phyloP scores from a whole-genome alignment of 306 rosid species.

The Astragalus glycyphyllos region DNA sequence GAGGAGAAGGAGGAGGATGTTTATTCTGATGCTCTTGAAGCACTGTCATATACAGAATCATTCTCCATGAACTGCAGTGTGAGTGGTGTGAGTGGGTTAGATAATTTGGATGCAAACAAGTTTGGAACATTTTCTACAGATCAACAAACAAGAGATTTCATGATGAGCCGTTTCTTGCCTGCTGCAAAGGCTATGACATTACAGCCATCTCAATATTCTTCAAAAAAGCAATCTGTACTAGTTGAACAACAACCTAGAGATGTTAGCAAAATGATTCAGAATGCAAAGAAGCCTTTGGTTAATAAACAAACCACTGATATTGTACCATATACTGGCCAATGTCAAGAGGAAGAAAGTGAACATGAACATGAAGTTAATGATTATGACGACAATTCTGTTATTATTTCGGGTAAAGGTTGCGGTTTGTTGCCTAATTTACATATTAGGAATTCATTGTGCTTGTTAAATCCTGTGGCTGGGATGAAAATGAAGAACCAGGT shows the following conservation, averaged over 20 bases:
- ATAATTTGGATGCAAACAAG: conserved; percentile 48
- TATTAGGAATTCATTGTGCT: conserved; percentile 72
- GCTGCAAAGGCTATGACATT: conserved; percentile 96
- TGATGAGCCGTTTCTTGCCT: conserved; percentile 95
- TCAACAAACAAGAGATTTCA: conserved; percentile 79
- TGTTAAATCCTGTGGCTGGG: conserved; percentile 66
- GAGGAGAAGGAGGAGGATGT: conserved; percentile 51
- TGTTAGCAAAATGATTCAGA: conserved; percentile 50
- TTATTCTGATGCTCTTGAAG: conserved; percentile 77
- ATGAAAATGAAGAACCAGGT: conserved; percentile 57
- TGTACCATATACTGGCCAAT: conserved; percentile 48
- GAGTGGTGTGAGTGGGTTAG: conserved; percentile 72
- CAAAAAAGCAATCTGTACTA: conserved; percentile 63
- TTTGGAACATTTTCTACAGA: conserved; percentile 64
- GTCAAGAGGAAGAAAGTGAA: conserved; percentile 67
- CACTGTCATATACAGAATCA: conserved; percentile 62
- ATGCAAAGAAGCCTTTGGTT: conserved; percentile 51
- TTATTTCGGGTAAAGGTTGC: conserved; percentile 72
- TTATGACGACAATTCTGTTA: conserved; percentile 52
- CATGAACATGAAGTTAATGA: conserved; percentile 45
- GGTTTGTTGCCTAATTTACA: conserved; percentile 69
- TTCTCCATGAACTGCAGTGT: conserved; percentile 76
- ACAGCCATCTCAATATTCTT: conserved; percentile 67
- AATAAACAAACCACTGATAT: conserved; percentile 50
- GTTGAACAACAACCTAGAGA: conserved; percentile 68